phyloP scores from a whole-genome alignment of 2,329 filamentous ascomycete genomes.

The Aureobasidium vineae region DNA sequence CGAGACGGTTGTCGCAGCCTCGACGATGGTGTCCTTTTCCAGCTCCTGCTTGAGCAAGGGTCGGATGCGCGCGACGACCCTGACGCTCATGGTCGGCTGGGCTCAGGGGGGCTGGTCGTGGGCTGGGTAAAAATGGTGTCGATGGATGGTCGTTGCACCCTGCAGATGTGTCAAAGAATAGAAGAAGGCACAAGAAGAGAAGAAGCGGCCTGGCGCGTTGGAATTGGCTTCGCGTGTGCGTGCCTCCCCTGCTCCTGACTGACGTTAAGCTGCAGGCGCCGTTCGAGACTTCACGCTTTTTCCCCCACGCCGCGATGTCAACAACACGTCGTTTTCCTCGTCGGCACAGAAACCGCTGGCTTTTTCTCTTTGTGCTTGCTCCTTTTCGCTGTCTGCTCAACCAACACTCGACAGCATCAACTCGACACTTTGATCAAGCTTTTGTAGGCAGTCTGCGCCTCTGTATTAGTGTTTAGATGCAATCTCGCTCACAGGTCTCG shows the following conservation, averaged over 20 bases:
- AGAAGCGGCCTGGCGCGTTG: background rate
- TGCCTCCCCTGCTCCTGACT: conserved; percentile 8
- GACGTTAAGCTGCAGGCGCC: conserved; percentile 12
- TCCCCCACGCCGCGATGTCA: conserved; percentile 1
- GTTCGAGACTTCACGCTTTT: conserved; percentile 17
- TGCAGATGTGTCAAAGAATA: conserved; percentile 12
- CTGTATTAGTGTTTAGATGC: background rate
- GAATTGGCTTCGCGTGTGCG: conserved; percentile 6
- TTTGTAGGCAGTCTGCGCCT: background rate
- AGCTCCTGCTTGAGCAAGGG: conserved; percentile 82
- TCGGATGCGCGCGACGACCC: conserved; percentile 87
- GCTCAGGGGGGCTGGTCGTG: background rate
- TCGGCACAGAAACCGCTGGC: conserved; percentile 7
- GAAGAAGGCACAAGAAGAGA: background rate
- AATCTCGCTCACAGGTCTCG: background rate
- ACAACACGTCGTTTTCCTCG: conserved; percentile 9
- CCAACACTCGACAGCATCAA: background rate
- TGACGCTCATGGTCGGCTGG: conserved; percentile 55
- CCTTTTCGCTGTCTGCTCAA: background rate
- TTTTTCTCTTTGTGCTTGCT: background rate
- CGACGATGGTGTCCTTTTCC: conserved; percentile 83
- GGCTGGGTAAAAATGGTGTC: background rate
- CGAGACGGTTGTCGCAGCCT: conserved; percentile 51
- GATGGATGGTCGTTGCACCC: background rate
- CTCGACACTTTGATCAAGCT: background rate